Base-by-base conservation (phyloP, 345 rosid species). In the Boechera stricta region DNA sequence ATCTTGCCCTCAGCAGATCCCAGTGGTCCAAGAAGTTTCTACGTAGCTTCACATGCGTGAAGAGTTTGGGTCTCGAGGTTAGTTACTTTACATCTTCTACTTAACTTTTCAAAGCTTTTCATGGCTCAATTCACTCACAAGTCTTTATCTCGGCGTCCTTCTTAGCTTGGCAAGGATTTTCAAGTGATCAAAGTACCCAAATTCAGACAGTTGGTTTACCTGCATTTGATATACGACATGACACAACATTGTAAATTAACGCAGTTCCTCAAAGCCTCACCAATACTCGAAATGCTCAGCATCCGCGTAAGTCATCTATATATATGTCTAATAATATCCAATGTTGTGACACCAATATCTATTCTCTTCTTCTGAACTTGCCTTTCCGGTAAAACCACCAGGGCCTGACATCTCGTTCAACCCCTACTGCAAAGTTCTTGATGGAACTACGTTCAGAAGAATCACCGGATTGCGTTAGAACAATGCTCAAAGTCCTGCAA, bases 21-120 rank as follows among this genome's bases (percentile, higher is more conserved):
- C 31, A 16, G 10, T 73, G 70, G 70, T 12, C 77, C 33, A n/a
- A 16, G 64, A 64, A 13, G 63, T 73, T 73, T 73, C 63, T 73
- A 11, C 10, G 9, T 26, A 53, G 71, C 64, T 73, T 73, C 54
- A 39, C 71, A 39, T 64, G 56, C 45, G 55, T 73, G 0, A 64
- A 9, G 64, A 53, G 71, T 42, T 64, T 73, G 77, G 67, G 24
- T 56, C 51, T 74, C 38, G 73, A 26, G 79, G 79, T 76, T 68
- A 58, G 63, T 51, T 48, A 72, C 38, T 24, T 71, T 60, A 72
- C 76, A 49, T 55, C 5, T 55, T 66, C 76, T 60, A 57, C 10
- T 56, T 15, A 24, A 10, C 6, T 67, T 57, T 48, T 57, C 36
- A 64, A 64, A 54, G 64, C 39, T 7, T 35, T 57, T 5, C n/a